phyloP scores from a whole-genome alignment of 1,139 yeast species.

The Yamadazyma sp. region DNA sequence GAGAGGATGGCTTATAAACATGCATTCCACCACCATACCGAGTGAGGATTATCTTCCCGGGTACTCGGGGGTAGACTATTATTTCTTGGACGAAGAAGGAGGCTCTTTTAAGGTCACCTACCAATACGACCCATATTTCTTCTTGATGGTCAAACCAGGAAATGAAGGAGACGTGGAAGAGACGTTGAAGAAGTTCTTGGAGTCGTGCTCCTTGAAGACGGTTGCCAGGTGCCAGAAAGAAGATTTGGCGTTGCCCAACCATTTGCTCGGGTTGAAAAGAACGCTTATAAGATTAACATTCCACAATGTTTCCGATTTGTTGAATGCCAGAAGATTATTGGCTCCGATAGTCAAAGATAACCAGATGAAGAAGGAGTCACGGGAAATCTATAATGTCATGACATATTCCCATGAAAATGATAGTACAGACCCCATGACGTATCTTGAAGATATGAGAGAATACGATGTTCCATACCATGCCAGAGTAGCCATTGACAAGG shows the following conservation, averaged over 20 bases:
- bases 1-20: slow-evolving; percentile 87
- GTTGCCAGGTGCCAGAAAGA: slow-evolving; percentile 64
- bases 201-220: slow-evolving; percentile 54
- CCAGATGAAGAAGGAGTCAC: slow-evolving; percentile 60
- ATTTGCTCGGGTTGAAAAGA: slow-evolving; percentile 73
- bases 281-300: slow-evolving; percentile 68
- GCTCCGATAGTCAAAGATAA: slow-evolving; percentile 73
- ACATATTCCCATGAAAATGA: slow-evolving; percentile 33
- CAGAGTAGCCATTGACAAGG: slow-evolving; percentile 85
- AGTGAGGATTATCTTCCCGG: slow-evolving; percentile 59
- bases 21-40: slow-evolving; percentile 71
- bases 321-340: slow-evolving; percentile 68
- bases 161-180: slow-evolving; percentile 87
- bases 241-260: slow-evolving; percentile 80
- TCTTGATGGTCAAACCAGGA: slow-evolving; percentile 64
- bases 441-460: slow-evolving; percentile 80
- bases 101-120: slow-evolving; percentile 89
- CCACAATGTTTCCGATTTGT: slow-evolving; percentile 71
- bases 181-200: slow-evolving; percentile 67
- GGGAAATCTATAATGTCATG: slow-evolving; percentile 66
- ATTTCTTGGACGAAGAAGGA: slow-evolving; percentile 96
- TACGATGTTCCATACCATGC: slow-evolving; percentile 97
- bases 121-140: slow-evolving; percentile 85
- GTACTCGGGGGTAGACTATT: slow-evolving; percentile 87
- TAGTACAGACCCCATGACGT: slow-evolving; percentile 51